Conservation (phyloP, 2,329 filamentous ascomycete species). For the Aspergillus sergii region DNA sequence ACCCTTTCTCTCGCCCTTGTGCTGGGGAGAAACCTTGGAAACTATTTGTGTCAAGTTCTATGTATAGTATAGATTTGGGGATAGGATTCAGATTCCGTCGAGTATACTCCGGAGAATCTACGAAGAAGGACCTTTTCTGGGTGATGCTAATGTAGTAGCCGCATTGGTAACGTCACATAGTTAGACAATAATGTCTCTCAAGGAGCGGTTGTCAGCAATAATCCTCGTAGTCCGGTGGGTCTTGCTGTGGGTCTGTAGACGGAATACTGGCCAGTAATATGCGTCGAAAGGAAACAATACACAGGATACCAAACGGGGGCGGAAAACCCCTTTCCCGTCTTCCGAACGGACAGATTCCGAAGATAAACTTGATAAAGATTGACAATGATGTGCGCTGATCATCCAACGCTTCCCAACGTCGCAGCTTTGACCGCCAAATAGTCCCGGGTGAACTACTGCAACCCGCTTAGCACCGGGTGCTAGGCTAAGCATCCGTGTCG, state of each 20-base stretch:
- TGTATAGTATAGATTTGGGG: not conserved
- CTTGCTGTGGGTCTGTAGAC: not conserved
- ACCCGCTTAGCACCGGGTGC: conserved; percentile 20
- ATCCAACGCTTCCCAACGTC: conserved; percentile 27
- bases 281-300: not conserved
- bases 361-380: conserved; percentile 19
- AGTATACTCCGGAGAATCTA: not conserved
- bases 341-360: conserved; percentile 15
- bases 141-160: not conserved
- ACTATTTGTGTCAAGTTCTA: not conserved
- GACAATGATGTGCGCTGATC: conserved; percentile 24
- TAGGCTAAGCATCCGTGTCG: not conserved
- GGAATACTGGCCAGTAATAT: not conserved
- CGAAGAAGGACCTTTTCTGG: not conserved
- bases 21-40: not conserved
- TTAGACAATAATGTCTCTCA: not conserved
- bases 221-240: not conserved
- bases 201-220: not conserved
- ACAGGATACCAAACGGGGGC: not conserved
- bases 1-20: not conserved
- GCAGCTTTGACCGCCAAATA: conserved; percentile 26
- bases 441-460: conserved; percentile 27
- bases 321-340: conserved; percentile 1
- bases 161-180: not conserved
- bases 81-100: not conserved